Conservation (phyloP, 805 yeast genomes). For the Saturnispora hagleri region DNA sequence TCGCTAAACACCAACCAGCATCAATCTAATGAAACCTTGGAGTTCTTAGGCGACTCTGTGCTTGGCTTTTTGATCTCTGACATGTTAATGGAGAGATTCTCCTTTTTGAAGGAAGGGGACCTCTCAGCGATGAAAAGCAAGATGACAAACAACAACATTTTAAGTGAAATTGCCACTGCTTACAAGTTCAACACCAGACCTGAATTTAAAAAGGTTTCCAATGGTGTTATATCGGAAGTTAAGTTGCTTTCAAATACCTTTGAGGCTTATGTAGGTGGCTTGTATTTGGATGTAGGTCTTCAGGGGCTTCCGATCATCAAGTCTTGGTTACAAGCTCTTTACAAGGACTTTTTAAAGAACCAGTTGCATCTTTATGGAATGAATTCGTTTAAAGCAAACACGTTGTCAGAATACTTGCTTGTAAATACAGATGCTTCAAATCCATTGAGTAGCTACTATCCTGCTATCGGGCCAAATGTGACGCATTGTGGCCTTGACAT, state of each 20-base stretch:
- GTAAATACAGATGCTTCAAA: neutral
- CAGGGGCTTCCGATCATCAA: neutral
- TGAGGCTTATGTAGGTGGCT: conserved; percentile 6
- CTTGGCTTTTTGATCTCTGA: conserved; percentile 1
- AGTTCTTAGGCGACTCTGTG: conserved; percentile 3
- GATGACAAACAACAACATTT: conserved; percentile 1
- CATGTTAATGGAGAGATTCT: neutral
- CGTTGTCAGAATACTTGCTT: neutral
- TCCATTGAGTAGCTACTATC: neutral
- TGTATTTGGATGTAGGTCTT: neutral
- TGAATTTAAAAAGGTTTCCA: neutral
- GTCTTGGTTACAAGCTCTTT: neutral
- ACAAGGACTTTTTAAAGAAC: neutral
- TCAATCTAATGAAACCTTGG: neutral
- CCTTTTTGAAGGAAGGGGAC: conserved; percentile 1
- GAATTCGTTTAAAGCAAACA: neutral
- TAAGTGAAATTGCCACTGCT: conserved; percentile 1
- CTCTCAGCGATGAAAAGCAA: neutral
- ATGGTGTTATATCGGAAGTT: neutral
- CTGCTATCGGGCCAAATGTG: neutral
- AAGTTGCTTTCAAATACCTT: conserved; percentile 2
- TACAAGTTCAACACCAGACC: conserved; percentile 1
- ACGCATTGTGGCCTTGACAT: neutral
- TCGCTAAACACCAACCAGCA: neutral
- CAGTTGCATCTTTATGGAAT: neutral